Base-by-base conservation (phyloP, 768 basidiomycete genomes). In the Lentinula sp. region DNA sequence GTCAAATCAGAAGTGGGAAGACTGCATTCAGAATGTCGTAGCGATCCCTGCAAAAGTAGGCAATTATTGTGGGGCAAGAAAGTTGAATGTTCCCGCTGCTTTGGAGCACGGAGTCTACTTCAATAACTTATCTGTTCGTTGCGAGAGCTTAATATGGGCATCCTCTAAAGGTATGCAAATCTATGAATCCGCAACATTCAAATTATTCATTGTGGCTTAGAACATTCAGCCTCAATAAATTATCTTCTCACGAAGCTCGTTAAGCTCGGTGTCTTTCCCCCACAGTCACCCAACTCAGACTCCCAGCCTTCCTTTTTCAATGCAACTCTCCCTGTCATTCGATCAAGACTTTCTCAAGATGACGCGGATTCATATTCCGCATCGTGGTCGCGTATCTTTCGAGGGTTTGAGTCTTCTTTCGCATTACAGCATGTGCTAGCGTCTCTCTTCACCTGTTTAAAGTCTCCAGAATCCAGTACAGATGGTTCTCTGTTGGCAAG, bases 31-130 rank as follows among this genome's bases (percentile, higher is more conserved):
- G 36, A 80, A 83, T 61, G 57, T 87, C 2, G 77, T 86, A 54
- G 77, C 83, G 15, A 72, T 95, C 7, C 93, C 95, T 37, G 76
- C 77, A n/a, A 93, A 86, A 71, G 84, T 90, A 7, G 87, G 90
- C 23, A 97, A 98, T 73, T 81, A 82, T 2, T 70, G 86, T 37
- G 81, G 76, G 33, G 76, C 74, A 20, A 74, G 36, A 41, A 49
- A 75, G 50, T 68, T 67, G 33, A 67, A 65, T 3, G 66, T 81
- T 1, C 88, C 88, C 0, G 62, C 66, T 16, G 68, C 64, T 16
- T 72, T 97, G 49, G 80, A 85, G 67, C 77, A 85, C 63, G 81
- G 80, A 16, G 64, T 66, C 4, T 91, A 88, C 71, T 82, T 85
- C 68, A 76, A 80, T 57, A 66, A 76, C 48, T 58, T 91, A 28